Evolutionary conservation across 805 yeast species (phyloP).

Genomic region (Ogataea methylovora): DNA sequence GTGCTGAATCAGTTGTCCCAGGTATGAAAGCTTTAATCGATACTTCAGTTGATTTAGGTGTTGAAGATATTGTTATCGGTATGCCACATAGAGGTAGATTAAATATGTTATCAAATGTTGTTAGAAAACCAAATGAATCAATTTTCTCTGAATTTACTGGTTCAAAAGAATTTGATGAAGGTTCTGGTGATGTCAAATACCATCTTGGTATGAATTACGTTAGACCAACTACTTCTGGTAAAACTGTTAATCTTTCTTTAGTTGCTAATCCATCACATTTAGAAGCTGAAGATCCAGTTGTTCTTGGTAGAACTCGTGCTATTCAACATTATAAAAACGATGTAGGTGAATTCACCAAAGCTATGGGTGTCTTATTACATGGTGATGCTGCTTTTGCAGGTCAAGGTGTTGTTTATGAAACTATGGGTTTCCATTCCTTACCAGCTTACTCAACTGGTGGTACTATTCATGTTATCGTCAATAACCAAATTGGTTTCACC

Average conservation of each 20-base stretch:
- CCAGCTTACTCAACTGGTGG: slow-evolving; percentile 99
- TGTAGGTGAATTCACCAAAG: slow-evolving; percentile 74
- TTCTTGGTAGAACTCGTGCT: slow-evolving; percentile 95
- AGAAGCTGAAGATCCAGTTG: slow-evolving; percentile 99
- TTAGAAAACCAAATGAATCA: slow-evolving; percentile 96
- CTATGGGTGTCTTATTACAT: slow-evolving; percentile 87
- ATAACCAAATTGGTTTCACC: slow-evolving; percentile 99
- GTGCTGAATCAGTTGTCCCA: slow-evolving; percentile 94
- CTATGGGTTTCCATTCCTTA: slow-evolving; percentile 87
- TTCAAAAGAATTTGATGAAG: slow-evolving; percentile 83
- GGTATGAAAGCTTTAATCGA: slow-evolving; percentile 96
- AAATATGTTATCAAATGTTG: slow-evolving; percentile 95
- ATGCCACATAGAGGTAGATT: slow-evolving; percentile 99
- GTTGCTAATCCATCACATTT: slow-evolving; percentile 99
- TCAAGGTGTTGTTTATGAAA: slow-evolving; percentile 98
- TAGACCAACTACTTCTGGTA: slow-evolving; percentile 98
- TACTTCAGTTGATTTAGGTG: slow-evolving; percentile 84
- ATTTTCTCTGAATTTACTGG: slow-evolving; percentile 96
- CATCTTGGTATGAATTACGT: slow-evolving; percentile 99
- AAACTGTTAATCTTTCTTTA: slow-evolving; percentile 86
- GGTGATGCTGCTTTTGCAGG: slow-evolving; percentile 99
- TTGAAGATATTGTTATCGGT: slow-evolving; percentile 95
- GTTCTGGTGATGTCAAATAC: slow-evolving; percentile 98
- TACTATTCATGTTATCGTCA: slow-evolving; percentile 90
- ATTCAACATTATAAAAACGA: slow-evolving; percentile 88